These are phyloP conservation scores for Fusarium kyushuense DNA, from an alignment of 2,329 filamentous ascomycete species.

Conservation along the genomic window DNA sequence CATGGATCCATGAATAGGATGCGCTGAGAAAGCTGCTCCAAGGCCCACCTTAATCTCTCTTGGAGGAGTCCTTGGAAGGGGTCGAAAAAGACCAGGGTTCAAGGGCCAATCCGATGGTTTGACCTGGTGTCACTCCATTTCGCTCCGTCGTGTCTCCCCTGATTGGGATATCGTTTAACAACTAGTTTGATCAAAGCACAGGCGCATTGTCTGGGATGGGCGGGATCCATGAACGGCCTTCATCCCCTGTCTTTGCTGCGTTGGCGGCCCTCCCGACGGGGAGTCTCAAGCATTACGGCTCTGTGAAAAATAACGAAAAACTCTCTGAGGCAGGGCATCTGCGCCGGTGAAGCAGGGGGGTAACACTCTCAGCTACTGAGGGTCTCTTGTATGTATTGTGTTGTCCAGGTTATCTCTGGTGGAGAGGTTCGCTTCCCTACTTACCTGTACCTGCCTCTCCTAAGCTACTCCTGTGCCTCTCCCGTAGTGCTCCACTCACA, in stretches of 20 bases:
- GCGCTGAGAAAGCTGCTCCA: conserved; percentile 24
- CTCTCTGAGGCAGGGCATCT: conserved; percentile 15
- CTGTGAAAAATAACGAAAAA: conserved; percentile 16
- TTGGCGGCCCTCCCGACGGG: conserved; percentile 22
- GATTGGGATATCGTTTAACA: conserved; percentile 36
- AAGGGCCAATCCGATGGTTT: conserved; percentile 36
- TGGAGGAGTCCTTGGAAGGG: conserved; percentile 40
- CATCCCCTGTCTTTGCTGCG: conserved; percentile 10
- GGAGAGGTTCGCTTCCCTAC: conserved; percentile 12
- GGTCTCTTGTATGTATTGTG: conserved; percentile 19
- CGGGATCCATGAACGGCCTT: conserved; percentile 29
- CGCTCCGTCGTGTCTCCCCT: conserved; percentile 32
- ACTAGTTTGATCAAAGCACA: conserved; percentile 26
- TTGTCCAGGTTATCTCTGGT: conserved; percentile 21
- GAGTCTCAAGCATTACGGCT: conserved; percentile 6
- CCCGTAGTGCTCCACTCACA: conserved; percentile 36
- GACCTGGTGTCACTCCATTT: conserved; percentile 35
- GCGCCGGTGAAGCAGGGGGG: conserved; percentile 8
- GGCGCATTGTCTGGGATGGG: conserved; percentile 37
- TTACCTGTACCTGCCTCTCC: neutral
- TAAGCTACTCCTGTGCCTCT: conserved; percentile 37
- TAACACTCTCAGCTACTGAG: conserved; percentile 23
- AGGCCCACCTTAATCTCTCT: conserved; percentile 42
- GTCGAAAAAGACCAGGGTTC: conserved; percentile 26
- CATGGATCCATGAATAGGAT: conserved; percentile 29